Conservation (phyloP, 1,284 basidiomycete genomes). For the Puccinia triticina region DNA sequence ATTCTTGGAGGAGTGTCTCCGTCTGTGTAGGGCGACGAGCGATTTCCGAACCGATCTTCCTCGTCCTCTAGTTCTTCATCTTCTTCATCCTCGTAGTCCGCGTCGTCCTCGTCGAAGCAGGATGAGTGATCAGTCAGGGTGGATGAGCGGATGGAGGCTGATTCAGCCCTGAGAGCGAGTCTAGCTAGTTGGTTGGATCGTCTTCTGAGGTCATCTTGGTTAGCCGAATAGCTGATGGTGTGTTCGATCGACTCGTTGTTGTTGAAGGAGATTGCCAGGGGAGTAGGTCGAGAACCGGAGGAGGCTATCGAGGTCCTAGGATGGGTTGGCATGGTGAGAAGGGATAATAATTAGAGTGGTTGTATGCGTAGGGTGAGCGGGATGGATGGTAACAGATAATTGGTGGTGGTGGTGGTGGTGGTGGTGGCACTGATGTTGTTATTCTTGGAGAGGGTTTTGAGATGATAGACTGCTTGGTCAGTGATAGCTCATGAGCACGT, state of each 20-base stretch:
- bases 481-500: no score
- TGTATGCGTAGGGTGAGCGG: no score
- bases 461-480: no score
- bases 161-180: conserved; percentile 32
- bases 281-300: neutral
- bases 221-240: conserved; percentile 27
- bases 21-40: no score
- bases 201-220: conserved; percentile 39
- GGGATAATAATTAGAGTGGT: no score
- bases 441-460: no score
- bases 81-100: neutral
- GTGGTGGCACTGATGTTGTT: no score
- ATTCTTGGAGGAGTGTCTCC: neutral
- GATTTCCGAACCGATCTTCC: neutral
- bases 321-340: neutral
- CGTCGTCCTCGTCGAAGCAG: neutral
- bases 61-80: neutral
- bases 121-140: neutral
- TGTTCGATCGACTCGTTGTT: neutral
- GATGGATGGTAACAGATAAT: no score
- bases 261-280: neutral
- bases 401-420: no score
- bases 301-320: neutral
- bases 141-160: conserved; percentile 13
- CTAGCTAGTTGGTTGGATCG: conserved; percentile 34